Percentiles rank a stretch among this genome's conserved stretches.
Evolutionary conservation across 345 rosid species (phyloP).

Genomic region (Cardamine resedifolia): DNA sequence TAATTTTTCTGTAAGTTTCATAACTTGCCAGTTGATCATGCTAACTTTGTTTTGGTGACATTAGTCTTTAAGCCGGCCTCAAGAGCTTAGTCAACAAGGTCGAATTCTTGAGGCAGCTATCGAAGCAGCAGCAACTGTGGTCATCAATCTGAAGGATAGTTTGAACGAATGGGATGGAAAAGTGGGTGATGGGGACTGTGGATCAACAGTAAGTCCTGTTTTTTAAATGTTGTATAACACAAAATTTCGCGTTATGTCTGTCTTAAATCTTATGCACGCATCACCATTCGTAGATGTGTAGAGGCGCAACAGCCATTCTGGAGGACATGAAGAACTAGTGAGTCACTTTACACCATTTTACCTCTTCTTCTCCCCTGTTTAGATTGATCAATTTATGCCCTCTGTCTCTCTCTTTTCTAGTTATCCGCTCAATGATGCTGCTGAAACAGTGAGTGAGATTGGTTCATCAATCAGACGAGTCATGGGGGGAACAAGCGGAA

Average conservation of each 20-base stretch:
- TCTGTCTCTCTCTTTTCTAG: conserved; percentile 43
- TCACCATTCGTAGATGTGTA: conserved; percentile 56
- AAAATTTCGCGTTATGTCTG: background rate
- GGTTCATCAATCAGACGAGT: conserved; percentile 78
- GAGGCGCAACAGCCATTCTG: conserved; percentile 77
- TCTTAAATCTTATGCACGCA: background rate
- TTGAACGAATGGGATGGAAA: conserved; percentile 94
- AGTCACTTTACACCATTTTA: conserved; percentile 28
- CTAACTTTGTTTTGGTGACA: background rate
- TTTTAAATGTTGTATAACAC: background rate
- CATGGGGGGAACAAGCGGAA: conserved; percentile 99
- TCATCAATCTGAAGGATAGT: conserved; percentile 59
- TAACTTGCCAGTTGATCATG: conserved; percentile 37
- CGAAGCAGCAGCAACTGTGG: conserved; percentile 75
- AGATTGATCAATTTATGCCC: background rate
- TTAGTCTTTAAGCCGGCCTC: conserved; percentile 53
- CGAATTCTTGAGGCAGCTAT: conserved; percentile 71
- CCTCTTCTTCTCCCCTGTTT: background rate
- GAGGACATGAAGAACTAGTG: conserved; percentile 84
- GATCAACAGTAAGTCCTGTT: conserved; percentile 75
- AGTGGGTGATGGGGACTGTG: conserved; percentile 99
- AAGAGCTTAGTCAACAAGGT: conserved; percentile 66
- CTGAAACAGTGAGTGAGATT: conserved; percentile 83
- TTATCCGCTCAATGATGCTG: conserved; percentile 91
- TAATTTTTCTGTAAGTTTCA: background rate